These are phyloP conservation scores for Combretum micranthum DNA, from an alignment of 345 rosid species.

Conservation along the genomic window DNA sequence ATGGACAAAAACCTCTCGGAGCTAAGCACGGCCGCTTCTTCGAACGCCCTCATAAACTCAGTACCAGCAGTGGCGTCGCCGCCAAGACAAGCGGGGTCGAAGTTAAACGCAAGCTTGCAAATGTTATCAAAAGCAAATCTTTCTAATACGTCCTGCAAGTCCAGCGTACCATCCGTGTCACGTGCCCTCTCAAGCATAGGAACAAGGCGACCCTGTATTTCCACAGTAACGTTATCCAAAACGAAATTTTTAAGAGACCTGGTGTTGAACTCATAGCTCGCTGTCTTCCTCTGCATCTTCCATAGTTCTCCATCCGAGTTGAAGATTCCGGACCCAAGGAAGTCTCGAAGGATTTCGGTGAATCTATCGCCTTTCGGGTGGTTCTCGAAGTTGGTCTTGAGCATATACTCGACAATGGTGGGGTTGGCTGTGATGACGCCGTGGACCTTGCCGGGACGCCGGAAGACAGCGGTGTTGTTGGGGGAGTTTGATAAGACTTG, in stretches of 20 bases:
- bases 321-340: conserved; percentile 42
- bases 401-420: conserved; percentile 26
- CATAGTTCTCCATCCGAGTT: conserved; percentile 36
- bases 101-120: conserved; percentile 34
- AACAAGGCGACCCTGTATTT: conserved; percentile 20
- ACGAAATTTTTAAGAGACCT: conserved; percentile 29
- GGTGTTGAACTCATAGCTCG: conserved; percentile 40
- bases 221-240: conserved; percentile 23
- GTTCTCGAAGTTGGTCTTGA: conserved; percentile 34
- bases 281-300: conserved; percentile 34
- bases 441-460: conserved; percentile 17
- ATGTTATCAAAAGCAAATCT: conserved; percentile 41
- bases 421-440: conserved; percentile 39
- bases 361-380: conserved; percentile 32
- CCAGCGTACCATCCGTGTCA: conserved; percentile 9
- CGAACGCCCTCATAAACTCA: conserved; percentile 28
- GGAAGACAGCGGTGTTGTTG: conserved; percentile 15
- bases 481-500: conserved; percentile 23
- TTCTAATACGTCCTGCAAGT: conserved; percentile 34
- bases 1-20: conserved; percentile 6
- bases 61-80: conserved; percentile 17
- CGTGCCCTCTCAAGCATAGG: conserved; percentile 20
- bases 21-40: conserved; percentile 22
- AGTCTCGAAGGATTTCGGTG: conserved; percentile 21
- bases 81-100: conserved; percentile 32